Percentiles rank a stretch among this genome's conserved stretches.
Conservation (phyloP, 2,329 filamentous ascomycete genomes). For the Nannizzia gypsea region DNA sequence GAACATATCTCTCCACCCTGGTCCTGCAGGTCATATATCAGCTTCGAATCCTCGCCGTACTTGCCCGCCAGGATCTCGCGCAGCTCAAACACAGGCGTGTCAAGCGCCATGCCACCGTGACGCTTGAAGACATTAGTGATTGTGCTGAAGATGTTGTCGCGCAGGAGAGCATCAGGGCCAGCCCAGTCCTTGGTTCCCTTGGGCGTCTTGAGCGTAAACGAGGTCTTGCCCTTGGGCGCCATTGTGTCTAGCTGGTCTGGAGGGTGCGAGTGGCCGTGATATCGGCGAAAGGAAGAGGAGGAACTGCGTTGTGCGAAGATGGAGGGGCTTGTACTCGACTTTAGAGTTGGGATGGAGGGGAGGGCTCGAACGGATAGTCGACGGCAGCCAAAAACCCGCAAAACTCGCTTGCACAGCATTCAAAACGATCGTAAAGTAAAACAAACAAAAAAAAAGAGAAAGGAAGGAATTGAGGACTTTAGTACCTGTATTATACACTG, state of each 20-base stretch:
- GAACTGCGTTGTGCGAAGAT: background rate
- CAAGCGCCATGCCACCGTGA: conserved; percentile 66
- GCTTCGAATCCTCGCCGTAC: conserved; percentile 84
- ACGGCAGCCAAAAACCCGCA: background rate
- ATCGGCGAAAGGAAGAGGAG: background rate
- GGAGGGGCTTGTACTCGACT: background rate
- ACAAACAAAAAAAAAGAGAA: background rate
- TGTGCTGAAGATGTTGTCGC: conserved; percentile 65
- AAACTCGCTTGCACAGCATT: background rate
- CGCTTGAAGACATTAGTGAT: conserved; percentile 73
- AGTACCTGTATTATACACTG: background rate
- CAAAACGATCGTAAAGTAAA: background rate
- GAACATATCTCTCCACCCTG: conserved; percentile 79
- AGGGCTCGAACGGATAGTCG: conserved; percentile 7
- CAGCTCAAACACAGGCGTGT: conserved; percentile 75
- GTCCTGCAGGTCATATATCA: conserved; percentile 82
- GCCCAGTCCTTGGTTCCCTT: conserved; percentile 87
- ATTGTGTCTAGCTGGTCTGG: conserved; percentile 1
- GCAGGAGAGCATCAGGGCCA: conserved; percentile 65
- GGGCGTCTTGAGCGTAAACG: conserved; percentile 68
- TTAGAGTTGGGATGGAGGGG: conserved; percentile 6
- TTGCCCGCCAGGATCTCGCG: conserved; percentile 79
- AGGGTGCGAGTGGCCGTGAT: background rate
- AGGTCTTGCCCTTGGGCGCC: conserved; percentile 29
- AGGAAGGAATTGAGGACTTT: background rate